Evolutionary conservation across 176 grass and related monocot species (phyloP).

Genomic region (Aegilops umbellulata): DNA sequence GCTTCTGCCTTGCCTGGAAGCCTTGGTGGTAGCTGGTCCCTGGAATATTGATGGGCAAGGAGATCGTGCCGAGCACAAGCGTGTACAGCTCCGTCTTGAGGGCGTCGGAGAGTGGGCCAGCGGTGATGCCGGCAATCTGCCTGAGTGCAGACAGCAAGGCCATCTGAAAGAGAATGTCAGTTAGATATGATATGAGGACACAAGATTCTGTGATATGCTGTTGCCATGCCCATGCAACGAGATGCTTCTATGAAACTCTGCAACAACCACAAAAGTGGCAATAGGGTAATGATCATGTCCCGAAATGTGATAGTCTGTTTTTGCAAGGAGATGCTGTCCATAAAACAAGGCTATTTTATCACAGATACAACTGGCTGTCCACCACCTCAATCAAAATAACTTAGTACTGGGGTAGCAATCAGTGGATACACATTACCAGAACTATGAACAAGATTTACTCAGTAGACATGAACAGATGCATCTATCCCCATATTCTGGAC

Average conservation of each 20-base stretch:
- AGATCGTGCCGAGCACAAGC: constrained; percentile 92
- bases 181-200: neutral
- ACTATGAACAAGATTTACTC: no score
- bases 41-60: constrained; percentile 83
- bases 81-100: constrained; percentile 87
- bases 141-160: constrained; percentile 83
- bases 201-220: constrained; percentile 17
- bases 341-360: no score
- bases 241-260: neutral
- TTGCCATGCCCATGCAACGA: constrained; percentile 20
- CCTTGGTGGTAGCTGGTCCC: constrained; percentile 78
- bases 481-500: no score
- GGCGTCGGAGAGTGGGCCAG: constrained; percentile 77
- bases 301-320: constrained; percentile 23
- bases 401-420: no score
- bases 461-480: no score
- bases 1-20: constrained; percentile 85
- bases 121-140: constrained; percentile 87
- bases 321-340: neutral
- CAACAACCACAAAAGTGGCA: constrained; percentile 20
- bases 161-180: constrained; percentile 54
- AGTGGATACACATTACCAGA: no score
- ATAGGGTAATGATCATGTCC: neutral
- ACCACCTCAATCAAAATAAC: no score
- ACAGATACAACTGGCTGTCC: no score